A percentile compares a stretch with the other conserved stretches of the same genome.
phyloP scores from a whole-genome alignment of 768 basidiomycete genomes.

The Hypholoma sublateritium region DNA sequence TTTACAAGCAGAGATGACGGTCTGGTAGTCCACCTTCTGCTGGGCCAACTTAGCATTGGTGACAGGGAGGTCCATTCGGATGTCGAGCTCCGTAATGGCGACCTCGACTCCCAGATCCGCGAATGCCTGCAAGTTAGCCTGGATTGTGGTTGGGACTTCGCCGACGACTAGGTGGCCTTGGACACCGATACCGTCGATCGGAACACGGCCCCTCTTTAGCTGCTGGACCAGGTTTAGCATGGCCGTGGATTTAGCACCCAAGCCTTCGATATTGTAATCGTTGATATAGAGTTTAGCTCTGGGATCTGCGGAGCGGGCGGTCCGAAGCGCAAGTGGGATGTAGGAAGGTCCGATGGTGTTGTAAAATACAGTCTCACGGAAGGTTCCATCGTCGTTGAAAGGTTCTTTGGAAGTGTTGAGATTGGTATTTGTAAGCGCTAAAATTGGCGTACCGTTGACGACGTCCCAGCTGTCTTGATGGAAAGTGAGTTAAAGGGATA shows the following conservation, averaged over 20 bases:
- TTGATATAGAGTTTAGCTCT: constrained; percentile 54
- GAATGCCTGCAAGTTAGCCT: constrained; percentile 49
- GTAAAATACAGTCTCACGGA: constrained; percentile 52
- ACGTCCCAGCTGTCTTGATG: constrained; percentile 46
- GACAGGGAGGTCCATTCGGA: constrained; percentile 55
- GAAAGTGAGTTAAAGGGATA: neutral
- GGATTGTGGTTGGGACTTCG: constrained; percentile 46
- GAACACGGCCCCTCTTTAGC: constrained; percentile 45
- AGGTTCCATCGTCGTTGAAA: constrained; percentile 63
- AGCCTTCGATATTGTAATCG: constrained; percentile 40
- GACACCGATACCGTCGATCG: constrained; percentile 62
- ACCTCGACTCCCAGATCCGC: constrained; percentile 63
- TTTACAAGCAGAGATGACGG: constrained; percentile 55
- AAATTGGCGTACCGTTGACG: constrained; percentile 36
- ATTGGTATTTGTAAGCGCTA: constrained; percentile 26
- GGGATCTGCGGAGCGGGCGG: constrained; percentile 55
- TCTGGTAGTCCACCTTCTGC: constrained; percentile 57
- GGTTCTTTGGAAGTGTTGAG: constrained; percentile 52
- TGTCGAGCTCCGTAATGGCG: constrained; percentile 69
- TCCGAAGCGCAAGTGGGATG: constrained; percentile 48
- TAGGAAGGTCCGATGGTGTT: constrained; percentile 46
- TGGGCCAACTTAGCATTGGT: constrained; percentile 48
- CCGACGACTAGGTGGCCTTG: constrained; percentile 63
- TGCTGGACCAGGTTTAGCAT: constrained; percentile 51
- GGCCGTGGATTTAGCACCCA: constrained; percentile 53